These are phyloP conservation scores for Botrytis sinoallii DNA, from an alignment of 2,329 filamentous ascomycete species.

Conservation along the genomic window DNA sequence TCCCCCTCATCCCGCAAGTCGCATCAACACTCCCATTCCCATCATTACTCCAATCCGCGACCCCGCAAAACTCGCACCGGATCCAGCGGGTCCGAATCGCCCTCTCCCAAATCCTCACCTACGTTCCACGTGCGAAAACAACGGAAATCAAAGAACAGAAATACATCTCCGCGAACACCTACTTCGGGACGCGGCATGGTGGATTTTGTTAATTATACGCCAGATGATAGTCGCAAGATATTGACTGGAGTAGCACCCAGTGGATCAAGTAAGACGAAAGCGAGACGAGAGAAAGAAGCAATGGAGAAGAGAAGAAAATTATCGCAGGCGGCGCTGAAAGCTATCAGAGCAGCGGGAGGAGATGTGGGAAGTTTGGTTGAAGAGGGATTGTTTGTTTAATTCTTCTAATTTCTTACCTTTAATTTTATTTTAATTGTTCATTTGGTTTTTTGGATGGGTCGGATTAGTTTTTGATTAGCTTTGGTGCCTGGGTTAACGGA, in stretches of 20 bases:
- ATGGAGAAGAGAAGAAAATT: conserved; percentile 69
- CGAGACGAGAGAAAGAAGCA: conserved; percentile 84
- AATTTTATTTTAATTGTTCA: not conserved
- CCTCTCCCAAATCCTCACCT: conserved; percentile 20
- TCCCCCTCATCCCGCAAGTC: conserved; percentile 18
- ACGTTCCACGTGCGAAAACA: conserved; percentile 32
- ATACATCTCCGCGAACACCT: conserved; percentile 41
- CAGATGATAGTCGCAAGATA: conserved; percentile 72
- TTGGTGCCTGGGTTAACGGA: not conserved
- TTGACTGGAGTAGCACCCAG: conserved; percentile 89
- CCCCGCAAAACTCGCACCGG: conserved; percentile 17
- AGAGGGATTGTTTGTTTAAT: conserved; percentile 48
- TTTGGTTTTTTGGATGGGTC: not conserved
- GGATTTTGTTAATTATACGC: conserved; percentile 88
- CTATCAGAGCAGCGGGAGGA: conserved; percentile 68
- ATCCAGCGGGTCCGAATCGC: conserved; percentile 24
- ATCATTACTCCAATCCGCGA: not conserved
- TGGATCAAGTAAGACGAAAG: conserved; percentile 90
- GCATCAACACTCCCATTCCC: not conserved
- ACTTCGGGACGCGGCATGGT: conserved; percentile 39
- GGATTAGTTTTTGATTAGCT: not conserved
- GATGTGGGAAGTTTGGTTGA: conserved; percentile 55
- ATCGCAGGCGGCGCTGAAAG: conserved; percentile 65
- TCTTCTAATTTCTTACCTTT: not conserved
- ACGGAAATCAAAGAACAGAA: conserved; percentile 24